Base-by-base conservation (phyloP, 495 filamentous ascomycete species). In the Aspergillus homomorphus region DNA sequence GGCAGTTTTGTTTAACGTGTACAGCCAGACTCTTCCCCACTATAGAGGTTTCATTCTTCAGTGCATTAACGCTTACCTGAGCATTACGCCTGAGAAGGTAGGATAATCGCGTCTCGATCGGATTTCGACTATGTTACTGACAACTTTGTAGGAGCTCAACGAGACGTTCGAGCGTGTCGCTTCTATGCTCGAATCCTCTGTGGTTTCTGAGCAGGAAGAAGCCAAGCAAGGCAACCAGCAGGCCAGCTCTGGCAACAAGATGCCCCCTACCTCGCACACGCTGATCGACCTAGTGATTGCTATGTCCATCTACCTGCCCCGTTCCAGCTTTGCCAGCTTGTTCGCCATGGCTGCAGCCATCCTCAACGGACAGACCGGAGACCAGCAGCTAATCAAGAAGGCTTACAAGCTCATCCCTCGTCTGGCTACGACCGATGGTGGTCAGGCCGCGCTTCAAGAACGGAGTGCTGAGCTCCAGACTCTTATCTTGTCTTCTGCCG, bases 341-440 rank as follows among this genome's bases (percentile, higher is more conserved):
- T 96, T 98, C 73, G 82, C 80, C 57, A 89, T 97, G 58, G 89
- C 93, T 5, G 80, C 90, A 0, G 77, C 88, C 14, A 87, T 96
- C 51, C 82, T 98, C 55, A 84, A 87, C 62, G 87, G 84, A 62
- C 66, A 61, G 56, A 71, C 69, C 28, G 66, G 45, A 15, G 95
- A 98, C 61, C 88, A 94, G 23, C 93, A 97, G 67, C 79, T 98
- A n/a, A 91, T 98, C 70, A 98, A 98, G 83, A 98, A 98, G 75
- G 93, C 94, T 3, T 98, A 98, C 79, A 97, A 98, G 73, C 80
- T 98, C 50, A 91, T 98, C 54, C 93, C 94, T 8, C 85, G 93
- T 28, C 82, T 98, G 45, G 87, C 89, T 3, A 85, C 89, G 28
- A 92, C 91, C 7, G 80, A 85, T n/a, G 79, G 74, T 24, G 95